A percentile compares a stretch with the other conserved stretches of the same genome.
phyloP scores from a whole-genome alignment of 2,329 filamentous ascomycete species.

The Pseudogymnoascus sp. region DNA sequence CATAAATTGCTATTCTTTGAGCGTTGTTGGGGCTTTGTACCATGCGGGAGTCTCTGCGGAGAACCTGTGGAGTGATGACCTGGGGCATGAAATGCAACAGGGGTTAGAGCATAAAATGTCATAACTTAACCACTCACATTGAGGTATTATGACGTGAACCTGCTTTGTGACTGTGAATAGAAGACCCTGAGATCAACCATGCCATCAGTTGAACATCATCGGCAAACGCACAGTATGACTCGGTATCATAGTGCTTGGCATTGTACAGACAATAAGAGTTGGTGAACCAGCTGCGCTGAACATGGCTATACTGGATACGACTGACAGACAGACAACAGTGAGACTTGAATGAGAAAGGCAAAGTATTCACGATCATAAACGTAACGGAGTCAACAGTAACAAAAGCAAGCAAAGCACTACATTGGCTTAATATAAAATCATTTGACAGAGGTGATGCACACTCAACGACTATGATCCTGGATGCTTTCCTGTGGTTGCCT shows the following conservation, averaged over 20 bases:
- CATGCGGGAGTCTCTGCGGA: neutral
- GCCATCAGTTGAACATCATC: neutral
- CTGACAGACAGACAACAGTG: neutral
- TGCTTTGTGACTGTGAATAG: neutral
- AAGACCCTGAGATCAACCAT: neutral
- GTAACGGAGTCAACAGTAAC: neutral
- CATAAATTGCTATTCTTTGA: neutral
- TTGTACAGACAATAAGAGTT: neutral
- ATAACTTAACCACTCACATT: neutral
- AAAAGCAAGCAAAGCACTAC: neutral
- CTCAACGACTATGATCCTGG: neutral
- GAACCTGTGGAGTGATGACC: constrained; percentile 4
- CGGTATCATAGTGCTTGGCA: neutral
- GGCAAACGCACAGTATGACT: neutral
- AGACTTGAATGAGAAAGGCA: neutral
- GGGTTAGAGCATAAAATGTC: constrained; percentile 1
- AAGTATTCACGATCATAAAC: neutral
- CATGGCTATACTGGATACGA: neutral
- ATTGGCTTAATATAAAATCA: constrained; percentile 1
- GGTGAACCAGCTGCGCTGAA: neutral
- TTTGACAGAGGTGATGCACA: constrained; percentile 2
- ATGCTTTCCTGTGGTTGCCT: neutral
- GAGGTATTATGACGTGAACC: neutral
- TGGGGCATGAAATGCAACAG: constrained; percentile 5
- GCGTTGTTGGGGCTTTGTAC: neutral